These are phyloP conservation scores for Casuarina cunninghamiana DNA, from an alignment of 306 rosid genomes.

Conservation along the genomic window DNA sequence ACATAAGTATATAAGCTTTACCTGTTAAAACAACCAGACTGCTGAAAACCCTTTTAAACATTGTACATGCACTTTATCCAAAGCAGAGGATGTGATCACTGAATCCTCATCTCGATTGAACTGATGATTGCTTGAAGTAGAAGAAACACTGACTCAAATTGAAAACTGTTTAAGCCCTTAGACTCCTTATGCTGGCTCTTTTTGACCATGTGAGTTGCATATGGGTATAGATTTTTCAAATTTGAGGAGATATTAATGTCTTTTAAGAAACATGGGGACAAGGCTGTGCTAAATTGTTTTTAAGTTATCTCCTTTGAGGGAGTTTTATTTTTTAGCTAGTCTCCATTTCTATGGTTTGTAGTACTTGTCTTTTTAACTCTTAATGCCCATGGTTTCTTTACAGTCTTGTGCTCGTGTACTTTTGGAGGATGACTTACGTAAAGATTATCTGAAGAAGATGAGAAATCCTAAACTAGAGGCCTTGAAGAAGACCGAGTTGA, in stretches of 20 bases:
- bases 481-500: conserved; percentile 46
- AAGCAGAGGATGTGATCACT: not conserved
- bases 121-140: not conserved
- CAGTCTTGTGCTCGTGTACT: conserved; percentile 84
- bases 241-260: not conserved
- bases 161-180: not conserved
- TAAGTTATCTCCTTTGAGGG: not conserved
- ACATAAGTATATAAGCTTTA: not conserved
- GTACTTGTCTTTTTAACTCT: conserved; percentile 19
- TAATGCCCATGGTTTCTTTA: conserved; percentile 28
- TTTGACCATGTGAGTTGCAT: not conserved
- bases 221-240: not conserved
- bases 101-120: not conserved
- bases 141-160: not conserved
- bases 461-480: conserved; percentile 60
- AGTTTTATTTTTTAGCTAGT: not conserved
- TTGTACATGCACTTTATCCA: not conserved
- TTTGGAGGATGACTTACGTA: conserved; percentile 45
- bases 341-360: conserved; percentile 19
- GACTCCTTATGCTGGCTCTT: not conserved
- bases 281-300: not conserved
- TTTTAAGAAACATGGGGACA: not conserved
- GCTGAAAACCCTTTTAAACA: not conserved
- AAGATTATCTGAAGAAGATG: conserved; percentile 55
- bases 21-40: not conserved